These are phyloP conservation scores for Neurospora intermedia DNA, from an alignment of 495 filamentous ascomycete species.

Conservation along the genomic window DNA sequence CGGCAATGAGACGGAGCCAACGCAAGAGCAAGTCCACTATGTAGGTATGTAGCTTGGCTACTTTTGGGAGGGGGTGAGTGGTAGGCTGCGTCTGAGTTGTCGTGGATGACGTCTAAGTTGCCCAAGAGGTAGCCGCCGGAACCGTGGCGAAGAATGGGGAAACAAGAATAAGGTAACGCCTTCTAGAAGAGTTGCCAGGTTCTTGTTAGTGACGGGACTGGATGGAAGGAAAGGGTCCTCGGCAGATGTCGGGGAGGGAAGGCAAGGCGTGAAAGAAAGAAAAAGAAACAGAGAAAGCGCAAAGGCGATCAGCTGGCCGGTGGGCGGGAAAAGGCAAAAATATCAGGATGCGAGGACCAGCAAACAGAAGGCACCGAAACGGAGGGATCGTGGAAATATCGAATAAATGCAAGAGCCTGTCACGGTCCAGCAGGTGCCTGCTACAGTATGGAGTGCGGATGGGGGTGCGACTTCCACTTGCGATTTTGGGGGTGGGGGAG, in stretches of 20 bases:
- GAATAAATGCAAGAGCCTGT: background rate
- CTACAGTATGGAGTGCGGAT: background rate
- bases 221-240: background rate
- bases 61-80: background rate
- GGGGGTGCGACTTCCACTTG: background rate
- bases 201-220: background rate
- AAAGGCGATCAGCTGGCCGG: background rate
- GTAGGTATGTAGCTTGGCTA: background rate
- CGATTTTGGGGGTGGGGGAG: background rate
- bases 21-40: background rate
- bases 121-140: background rate
- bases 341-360: slow-evolving; percentile 19
- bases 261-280: background rate
- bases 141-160: slow-evolving; percentile 3
- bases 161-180: background rate
- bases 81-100: background rate
- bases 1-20: background rate
- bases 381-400: background rate
- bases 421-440: background rate
- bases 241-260: background rate
- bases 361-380: background rate
- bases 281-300: background rate
- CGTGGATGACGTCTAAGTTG: slow-evolving; percentile 8
- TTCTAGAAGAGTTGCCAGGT: background rate
- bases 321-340: slow-evolving; percentile 6